A percentile compares a stretch with the other conserved stretches of the same genome.
These are phyloP conservation scores for Peribolospora kevripleyi DNA, from an alignment of 768 basidiomycete genomes.

Conservation along the genomic window DNA sequence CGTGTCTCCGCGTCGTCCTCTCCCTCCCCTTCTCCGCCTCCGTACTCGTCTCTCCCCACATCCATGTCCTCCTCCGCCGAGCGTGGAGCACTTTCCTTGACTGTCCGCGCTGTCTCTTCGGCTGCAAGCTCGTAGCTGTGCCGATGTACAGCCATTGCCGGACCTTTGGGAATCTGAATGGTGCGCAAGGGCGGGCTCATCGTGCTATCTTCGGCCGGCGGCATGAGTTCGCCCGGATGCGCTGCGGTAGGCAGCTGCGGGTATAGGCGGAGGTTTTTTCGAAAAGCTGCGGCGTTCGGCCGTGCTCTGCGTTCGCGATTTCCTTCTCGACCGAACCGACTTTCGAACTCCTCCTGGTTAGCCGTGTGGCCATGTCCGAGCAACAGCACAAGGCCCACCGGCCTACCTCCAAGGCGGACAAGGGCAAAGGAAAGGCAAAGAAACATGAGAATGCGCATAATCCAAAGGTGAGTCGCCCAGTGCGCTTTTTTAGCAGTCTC, in stretches of 20 bases:
- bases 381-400: conserved; percentile 62
- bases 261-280: not conserved
- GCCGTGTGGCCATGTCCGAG: conserved; percentile 19
- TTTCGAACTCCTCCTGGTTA: not conserved
- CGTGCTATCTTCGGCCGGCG: not conserved
- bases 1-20: not conserved
- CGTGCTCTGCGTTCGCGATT: not conserved
- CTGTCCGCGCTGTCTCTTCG: not conserved
- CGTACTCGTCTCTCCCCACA: not conserved
- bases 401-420: conserved; percentile 43
- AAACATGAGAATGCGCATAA: conserved; percentile 58
- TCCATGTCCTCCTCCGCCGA: not conserved
- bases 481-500: not conserved
- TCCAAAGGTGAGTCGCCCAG: conserved; percentile 43
- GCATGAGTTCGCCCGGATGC: not conserved
- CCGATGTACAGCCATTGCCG: not conserved
- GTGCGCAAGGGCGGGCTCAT: no score
- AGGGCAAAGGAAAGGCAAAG: conserved; percentile 43
- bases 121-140: not conserved
- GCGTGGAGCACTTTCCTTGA: not conserved
- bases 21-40: not conserved
- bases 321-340: not conserved
- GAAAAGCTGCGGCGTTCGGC: not conserved
- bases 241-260: not conserved
- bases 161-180: no score